Conservation (phyloP, 2,329 filamentous ascomycete species). For the Rugonectria rugulosa region DNA sequence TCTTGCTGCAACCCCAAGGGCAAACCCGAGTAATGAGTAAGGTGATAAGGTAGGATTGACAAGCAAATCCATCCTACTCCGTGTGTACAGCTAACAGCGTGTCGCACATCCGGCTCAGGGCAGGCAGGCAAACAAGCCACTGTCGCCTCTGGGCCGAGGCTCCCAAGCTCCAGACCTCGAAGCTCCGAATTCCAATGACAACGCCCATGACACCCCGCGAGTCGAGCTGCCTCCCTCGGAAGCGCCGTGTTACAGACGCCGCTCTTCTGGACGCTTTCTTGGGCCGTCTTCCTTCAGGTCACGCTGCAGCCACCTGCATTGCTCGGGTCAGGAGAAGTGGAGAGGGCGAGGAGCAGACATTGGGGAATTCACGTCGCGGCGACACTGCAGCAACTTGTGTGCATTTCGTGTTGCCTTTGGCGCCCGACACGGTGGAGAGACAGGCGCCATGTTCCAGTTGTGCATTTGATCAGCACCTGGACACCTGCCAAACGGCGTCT, state of each 20-base stretch:
- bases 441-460: slow-evolving; percentile 15
- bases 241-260: slow-evolving; percentile 11
- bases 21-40: no score
- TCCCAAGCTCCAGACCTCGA: slow-evolving; percentile 2
- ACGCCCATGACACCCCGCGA: not conserved
- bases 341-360: not conserved
- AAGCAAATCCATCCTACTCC: not conserved
- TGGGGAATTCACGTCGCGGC: not conserved
- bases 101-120: not conserved
- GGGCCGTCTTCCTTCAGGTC: slow-evolving; percentile 14
- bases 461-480: no score
- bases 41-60: no score
- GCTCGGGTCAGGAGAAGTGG: slow-evolving; percentile 3
- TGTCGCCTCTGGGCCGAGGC: slow-evolving; percentile 1
- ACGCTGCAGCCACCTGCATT: slow-evolving; percentile 6
- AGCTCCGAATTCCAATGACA: not conserved
- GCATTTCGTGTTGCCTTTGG: not conserved
- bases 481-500: no score
- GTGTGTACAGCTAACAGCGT: not conserved
- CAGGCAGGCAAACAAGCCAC: slow-evolving; percentile 15
- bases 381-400: not conserved
- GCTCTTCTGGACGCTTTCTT: slow-evolving; percentile 2
- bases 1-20: not conserved
- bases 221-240: slow-evolving; percentile 4
- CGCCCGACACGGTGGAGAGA: slow-evolving; percentile 18